These are phyloP conservation scores for Gaultheria prostrata DNA, from an alignment of 148 eudicot genomes.

Conservation along the genomic window DNA sequence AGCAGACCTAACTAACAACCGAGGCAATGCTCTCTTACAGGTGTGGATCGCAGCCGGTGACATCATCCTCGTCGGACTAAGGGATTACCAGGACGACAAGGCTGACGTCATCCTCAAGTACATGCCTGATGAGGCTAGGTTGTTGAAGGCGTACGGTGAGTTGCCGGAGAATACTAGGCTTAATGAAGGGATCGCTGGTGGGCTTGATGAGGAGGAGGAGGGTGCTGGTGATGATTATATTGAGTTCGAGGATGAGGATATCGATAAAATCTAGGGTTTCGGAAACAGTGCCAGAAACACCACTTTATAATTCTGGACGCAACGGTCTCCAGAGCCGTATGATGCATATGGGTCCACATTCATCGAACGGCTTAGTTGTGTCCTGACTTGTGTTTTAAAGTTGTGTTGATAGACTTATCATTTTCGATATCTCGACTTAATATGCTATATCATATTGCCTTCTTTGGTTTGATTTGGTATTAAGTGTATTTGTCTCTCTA, in stretches of 20 bases:
- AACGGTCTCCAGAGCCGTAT: too few species aligned
- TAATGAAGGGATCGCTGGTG: slow-evolving; percentile 66
- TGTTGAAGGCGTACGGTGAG: slow-evolving; percentile 82
- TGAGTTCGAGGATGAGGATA: slow-evolving; percentile 94
- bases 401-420: too few species aligned
- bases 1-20: too few species aligned
- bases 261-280: slow-evolving; percentile 64
- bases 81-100: slow-evolving; percentile 67
- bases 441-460: neutral
- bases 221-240: slow-evolving; percentile 61
- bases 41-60: slow-evolving; percentile 80
- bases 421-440: neutral
- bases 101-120: slow-evolving; percentile 58
- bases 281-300: too few species aligned
- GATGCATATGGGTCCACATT: too few species aligned
- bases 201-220: slow-evolving; percentile 73
- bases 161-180: slow-evolving; percentile 68
- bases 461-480: neutral
- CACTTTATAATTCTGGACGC: too few species aligned
- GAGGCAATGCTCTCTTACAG: too few species aligned
- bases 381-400: too few species aligned
- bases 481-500: neutral
- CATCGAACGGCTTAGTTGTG: too few species aligned
- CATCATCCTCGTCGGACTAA: slow-evolving; percentile 68
- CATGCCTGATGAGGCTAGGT: slow-evolving; percentile 33